Percentiles rank a stretch among this genome's conserved stretches.
phyloP scores from a whole-genome alignment of 805 yeast genomes.

The Barnettozyma californica region DNA sequence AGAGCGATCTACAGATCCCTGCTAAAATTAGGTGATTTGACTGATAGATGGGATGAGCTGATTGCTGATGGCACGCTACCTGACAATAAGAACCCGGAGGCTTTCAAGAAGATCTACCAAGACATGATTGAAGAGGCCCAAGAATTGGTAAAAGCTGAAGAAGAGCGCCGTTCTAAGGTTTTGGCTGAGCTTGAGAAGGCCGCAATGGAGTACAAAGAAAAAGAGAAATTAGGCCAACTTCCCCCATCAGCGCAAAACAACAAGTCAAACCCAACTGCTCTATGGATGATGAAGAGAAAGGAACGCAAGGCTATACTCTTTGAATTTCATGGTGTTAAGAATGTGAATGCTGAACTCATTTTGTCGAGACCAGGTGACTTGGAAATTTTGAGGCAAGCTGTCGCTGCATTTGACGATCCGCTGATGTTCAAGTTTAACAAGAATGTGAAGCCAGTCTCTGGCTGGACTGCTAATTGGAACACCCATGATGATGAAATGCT shows the following conservation, averaged over 20 bases:
- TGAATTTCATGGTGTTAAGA: conserved; percentile 82
- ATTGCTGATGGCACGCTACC: conserved; percentile 88
- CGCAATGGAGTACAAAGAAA: conserved; percentile 50
- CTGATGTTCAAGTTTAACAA: conserved; percentile 52
- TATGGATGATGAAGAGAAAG: conserved; percentile 60
- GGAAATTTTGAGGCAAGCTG: conserved; percentile 52
- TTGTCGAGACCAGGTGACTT: conserved; percentile 82
- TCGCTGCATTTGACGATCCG: conserved; percentile 55
- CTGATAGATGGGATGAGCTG: conserved; percentile 73
- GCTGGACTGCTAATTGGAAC: conserved; percentile 90
- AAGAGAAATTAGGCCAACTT: conserved; percentile 32
- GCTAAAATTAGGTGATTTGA: conserved; percentile 73
- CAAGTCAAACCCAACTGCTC: conserved; percentile 40
- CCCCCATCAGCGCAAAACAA: conserved; percentile 22
- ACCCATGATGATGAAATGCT: conserved; percentile 80
- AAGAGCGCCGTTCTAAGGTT: conserved; percentile 49
- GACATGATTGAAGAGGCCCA: conserved; percentile 63
- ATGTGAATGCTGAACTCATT: conserved; percentile 85
- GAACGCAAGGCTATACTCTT: conserved; percentile 88
- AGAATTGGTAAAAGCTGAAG: conserved; percentile 59
- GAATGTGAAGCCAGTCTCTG: conserved; percentile 74
- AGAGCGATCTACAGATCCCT: conserved; percentile 82
- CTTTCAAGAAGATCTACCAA: conserved; percentile 68
- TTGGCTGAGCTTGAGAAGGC: conserved; percentile 55
- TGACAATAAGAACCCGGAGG: conserved; percentile 74